phyloP scores from a whole-genome alignment of 164 flowering plant genomes.

The Stephania japonica region DNA sequence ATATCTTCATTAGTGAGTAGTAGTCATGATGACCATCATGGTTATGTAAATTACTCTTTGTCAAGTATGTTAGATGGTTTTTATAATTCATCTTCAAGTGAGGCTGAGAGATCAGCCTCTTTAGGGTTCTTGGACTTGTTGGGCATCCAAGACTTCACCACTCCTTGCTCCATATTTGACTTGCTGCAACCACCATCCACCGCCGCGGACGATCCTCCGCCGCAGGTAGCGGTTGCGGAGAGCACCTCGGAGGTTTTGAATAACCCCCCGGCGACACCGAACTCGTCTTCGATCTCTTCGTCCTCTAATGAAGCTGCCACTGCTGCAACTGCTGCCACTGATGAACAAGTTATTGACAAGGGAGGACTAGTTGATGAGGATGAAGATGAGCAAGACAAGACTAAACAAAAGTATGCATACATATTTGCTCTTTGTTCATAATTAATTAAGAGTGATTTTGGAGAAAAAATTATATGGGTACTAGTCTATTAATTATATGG shows the following conservation, averaged over 20 bases:
- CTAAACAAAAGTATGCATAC: slow-evolving; percentile 50
- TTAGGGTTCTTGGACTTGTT: slow-evolving; percentile 51
- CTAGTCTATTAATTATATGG: no score
- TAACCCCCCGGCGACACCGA: slow-evolving; percentile 58
- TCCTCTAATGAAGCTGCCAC: slow-evolving; percentile 53
- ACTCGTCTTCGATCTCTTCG: slow-evolving; percentile 65
- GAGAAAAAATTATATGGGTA: neutral
- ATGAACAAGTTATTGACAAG: slow-evolving; percentile 21
- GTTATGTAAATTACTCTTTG: no score
- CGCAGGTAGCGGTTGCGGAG: slow-evolving; percentile 16
- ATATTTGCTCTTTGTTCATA: no score
- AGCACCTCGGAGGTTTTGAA: slow-evolving; percentile 49
- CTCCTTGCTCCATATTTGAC: slow-evolving; percentile 35
- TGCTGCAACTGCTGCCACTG: slow-evolving; percentile 4
- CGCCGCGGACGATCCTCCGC: neutral
- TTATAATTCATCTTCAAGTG: slow-evolving; percentile 24
- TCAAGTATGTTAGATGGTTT: no score
- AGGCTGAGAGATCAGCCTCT: slow-evolving; percentile 8
- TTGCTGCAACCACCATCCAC: slow-evolving; percentile 16
- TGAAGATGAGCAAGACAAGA: slow-evolving; percentile 33
- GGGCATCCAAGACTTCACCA: slow-evolving; percentile 33
- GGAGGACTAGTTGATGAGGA: slow-evolving; percentile 17
- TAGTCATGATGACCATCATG: no score
- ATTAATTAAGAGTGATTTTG: neutral
- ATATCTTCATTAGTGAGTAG: no score